These are phyloP conservation scores for Lepidium didymum DNA, from an alignment of 345 rosid species.

Conservation along the genomic window DNA sequence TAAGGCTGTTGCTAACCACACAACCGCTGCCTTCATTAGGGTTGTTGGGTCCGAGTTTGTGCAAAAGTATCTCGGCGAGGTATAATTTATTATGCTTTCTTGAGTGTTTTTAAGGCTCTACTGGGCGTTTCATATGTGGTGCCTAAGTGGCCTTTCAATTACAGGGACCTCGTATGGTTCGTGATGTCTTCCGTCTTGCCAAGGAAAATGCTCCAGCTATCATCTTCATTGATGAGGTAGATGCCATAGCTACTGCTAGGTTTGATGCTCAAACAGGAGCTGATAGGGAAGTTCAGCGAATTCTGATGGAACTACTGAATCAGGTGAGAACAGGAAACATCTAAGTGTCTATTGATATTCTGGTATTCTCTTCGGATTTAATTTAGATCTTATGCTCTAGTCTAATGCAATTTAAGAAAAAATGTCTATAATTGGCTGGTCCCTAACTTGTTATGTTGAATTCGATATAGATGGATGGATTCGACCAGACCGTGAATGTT, in stretches of 20 bases:
- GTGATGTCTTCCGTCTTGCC: slow-evolving; percentile 97
- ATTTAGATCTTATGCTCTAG: neutral
- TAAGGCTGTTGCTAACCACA: slow-evolving; percentile 95
- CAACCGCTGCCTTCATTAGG: slow-evolving; percentile 96
- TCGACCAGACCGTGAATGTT: slow-evolving; percentile 94
- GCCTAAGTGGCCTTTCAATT: neutral
- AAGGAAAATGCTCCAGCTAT: slow-evolving; percentile 99
- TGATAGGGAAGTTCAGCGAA: slow-evolving; percentile 97
- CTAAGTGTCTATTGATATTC: neutral
- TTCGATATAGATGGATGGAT: slow-evolving; percentile 66
- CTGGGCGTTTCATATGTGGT: neutral
- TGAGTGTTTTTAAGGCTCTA: neutral
- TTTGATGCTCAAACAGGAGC: slow-evolving; percentile 99
- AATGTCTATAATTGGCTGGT: neutral
- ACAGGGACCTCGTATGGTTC: slow-evolving; percentile 99
- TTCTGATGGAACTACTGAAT: slow-evolving; percentile 92
- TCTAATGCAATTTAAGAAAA: neutral
- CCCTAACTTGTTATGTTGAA: slow-evolving; percentile 13
- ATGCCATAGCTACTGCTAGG: slow-evolving; percentile 98
- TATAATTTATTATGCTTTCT: slow-evolving; percentile 5
- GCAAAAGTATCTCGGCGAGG: slow-evolving; percentile 98
- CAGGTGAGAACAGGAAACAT: slow-evolving; percentile 42
- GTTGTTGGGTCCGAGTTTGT: slow-evolving; percentile 99
- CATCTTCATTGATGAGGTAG: slow-evolving; percentile 95
- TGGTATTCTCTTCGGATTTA: neutral